Conservation (phyloP, 495 filamentous ascomycete genomes). For the Chaetomium cochliodes region DNA sequence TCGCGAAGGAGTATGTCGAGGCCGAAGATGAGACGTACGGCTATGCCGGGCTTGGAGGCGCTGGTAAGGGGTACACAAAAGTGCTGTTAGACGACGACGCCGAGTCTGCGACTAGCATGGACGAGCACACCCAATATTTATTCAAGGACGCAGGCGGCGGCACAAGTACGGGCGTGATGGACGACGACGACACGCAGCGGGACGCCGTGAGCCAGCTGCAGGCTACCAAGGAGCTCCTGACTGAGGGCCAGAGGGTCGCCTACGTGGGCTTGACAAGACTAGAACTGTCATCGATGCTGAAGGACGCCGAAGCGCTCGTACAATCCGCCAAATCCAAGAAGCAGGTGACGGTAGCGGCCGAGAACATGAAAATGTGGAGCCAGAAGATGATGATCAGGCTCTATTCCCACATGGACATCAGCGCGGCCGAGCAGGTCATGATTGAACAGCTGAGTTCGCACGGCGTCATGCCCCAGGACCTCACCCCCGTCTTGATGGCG, state of each 20-base stretch:
- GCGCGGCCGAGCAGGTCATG: conserved; percentile 89
- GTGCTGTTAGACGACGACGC: conserved; percentile 93
- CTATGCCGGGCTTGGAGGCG: conserved; percentile 76
- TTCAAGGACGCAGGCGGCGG: conserved; percentile 66
- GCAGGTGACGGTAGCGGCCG: conserved; percentile 61
- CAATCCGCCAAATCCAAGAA: conserved; percentile 61
- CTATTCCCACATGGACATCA: conserved; percentile 96
- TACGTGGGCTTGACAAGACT: conserved; percentile 89
- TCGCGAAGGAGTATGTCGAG: conserved; percentile 73
- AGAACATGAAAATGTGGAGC: conserved; percentile 90
- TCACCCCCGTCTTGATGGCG: conserved; percentile 84
- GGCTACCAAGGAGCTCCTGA: conserved; percentile 92
- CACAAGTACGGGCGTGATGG: conserved; percentile 54
- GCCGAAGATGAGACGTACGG: conserved; percentile 68
- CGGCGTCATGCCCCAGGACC: conserved; percentile 78
- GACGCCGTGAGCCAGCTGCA: conserved; percentile 88
- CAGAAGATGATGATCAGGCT: conserved; percentile 95
- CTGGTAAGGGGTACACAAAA: conserved; percentile 90
- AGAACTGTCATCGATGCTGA: conserved; percentile 71
- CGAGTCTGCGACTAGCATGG: conserved; percentile 89
- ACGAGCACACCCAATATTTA: conserved; percentile 94
- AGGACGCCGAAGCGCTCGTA: conserved; percentile 60
- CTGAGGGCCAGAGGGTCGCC: conserved; percentile 91
- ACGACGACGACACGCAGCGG: conserved; percentile 76
- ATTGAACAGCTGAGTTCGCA: conserved; percentile 95